Conservation (phyloP, 441 rosid species). For the Pelargonium cotyledonis region DNA sequence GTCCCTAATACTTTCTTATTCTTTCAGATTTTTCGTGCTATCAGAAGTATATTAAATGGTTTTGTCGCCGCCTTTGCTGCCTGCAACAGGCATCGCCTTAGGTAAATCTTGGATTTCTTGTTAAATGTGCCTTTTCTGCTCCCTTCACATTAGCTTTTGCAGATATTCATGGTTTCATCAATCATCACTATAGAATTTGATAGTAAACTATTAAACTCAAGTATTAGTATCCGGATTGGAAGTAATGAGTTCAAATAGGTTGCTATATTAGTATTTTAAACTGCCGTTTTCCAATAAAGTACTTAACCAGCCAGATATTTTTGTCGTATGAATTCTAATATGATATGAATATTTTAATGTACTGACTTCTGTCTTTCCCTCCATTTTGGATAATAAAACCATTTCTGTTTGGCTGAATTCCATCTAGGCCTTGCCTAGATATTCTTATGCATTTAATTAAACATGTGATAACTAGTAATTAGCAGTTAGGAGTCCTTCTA, state of each 20-base stretch:
- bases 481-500: not conserved
- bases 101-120: slow-evolving; percentile 18
- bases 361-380: not conserved
- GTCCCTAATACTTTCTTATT: not conserved
- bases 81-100: slow-evolving; percentile 32
- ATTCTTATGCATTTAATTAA: not conserved
- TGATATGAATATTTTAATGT: too few species aligned
- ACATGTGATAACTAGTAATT: not conserved
- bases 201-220: not conserved
- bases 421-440: not conserved
- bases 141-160: not conserved
- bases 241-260: not conserved
- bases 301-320: not conserved
- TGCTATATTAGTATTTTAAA: too few species aligned
- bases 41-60: slow-evolving; percentile 28
- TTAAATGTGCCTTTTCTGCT: not conserved
- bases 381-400: not conserved
- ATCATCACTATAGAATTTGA: not conserved
- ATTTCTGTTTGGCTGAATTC: not conserved
- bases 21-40: slow-evolving; percentile 28
- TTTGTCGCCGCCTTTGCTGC: slow-evolving; percentile 28
- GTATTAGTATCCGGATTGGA: not conserved
- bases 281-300: not conserved
- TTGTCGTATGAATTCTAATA: not conserved
- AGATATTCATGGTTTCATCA: slow-evolving; percentile 1